Base-by-base conservation (phyloP, 2,329 filamentous ascomycete genomes). In the Cladosporium sp. region DNA sequence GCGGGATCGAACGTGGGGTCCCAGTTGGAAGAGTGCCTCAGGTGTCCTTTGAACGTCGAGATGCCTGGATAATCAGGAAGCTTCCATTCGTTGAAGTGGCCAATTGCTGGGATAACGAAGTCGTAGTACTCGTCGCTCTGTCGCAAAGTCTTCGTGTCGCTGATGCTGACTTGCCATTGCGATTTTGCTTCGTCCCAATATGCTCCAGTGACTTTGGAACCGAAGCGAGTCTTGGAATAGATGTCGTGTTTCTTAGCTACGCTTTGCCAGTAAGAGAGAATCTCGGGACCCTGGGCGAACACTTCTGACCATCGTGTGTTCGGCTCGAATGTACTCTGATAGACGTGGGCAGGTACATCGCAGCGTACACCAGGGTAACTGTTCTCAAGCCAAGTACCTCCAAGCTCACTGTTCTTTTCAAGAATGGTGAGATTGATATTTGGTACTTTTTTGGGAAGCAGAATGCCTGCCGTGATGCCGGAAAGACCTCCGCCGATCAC, bases 251-350 rank as follows among this genome's bases (percentile, higher is more conserved):
- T 89, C 10, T 79, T 79, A 0, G 89, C 88, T 3, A 90, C 75
- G 0, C 76, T 75, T 70, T 89, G 83, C 87, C 88, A 88, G 72
- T 92, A 92, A 14, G 85, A 81, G 6, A 82, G 78, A 65, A 92
- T 92, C 74, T 92, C 90, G 4, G 78, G 74, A 0, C 89, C 89
- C 39, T 85, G 85, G 0, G 89, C 85, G 71, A 90, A 92, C 66
- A 88, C 82, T 69, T 91, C 87, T 0, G 83, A 83, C 90, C 90
- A 92, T 68, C 89, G 82, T 0, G 83, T 85, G 65, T 91, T 91
- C 0, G 88, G 88, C 7, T 82, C 81, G 73, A 91, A 91, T 0
- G 86, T 87, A 11, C 84, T 85, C 71, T 91, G 89, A 70, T 92
- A 92, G 21, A 89, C 87, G 73, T 90, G 87, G 0, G 88, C 85